Conservation (phyloP, 352 stramenopile species). For the Pythium dissotocum region DNA sequence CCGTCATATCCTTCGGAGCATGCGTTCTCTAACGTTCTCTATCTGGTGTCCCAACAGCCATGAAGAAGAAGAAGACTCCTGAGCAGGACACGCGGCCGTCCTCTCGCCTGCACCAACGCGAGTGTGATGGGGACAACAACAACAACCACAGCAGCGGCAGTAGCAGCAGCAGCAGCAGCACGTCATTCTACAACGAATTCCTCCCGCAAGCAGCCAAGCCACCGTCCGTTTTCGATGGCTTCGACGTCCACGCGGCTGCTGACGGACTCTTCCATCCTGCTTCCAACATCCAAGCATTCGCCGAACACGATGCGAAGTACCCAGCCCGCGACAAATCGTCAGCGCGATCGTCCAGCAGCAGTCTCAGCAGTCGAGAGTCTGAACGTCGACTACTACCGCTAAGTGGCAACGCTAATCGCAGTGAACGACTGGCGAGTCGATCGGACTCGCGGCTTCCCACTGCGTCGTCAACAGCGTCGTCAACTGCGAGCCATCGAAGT, state of each 20-base stretch:
- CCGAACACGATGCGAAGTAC: slow-evolving; percentile 78
- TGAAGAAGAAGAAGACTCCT: slow-evolving; percentile 26
- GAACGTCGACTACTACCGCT: slow-evolving; percentile 18
- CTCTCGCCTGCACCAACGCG: slow-evolving; percentile 29
- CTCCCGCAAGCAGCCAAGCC: slow-evolving; percentile 23
- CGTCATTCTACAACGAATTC: slow-evolving; percentile 36
- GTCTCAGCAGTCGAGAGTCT: neutral
- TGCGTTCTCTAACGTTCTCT: neutral
- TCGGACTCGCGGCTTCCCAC: slow-evolving; percentile 33
- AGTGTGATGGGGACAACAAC: slow-evolving; percentile 21
- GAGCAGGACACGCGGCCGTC: slow-evolving; percentile 19
- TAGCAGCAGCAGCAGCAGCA: slow-evolving; percentile 3
- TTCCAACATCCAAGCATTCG: slow-evolving; percentile 74
- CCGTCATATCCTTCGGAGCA: neutral
- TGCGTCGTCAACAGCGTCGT: slow-evolving; percentile 20
- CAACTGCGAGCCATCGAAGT: slow-evolving; percentile 12
- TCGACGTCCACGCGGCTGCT: slow-evolving; percentile 58
- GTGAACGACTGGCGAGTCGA: slow-evolving; percentile 30
- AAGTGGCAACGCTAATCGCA: slow-evolving; percentile 30
- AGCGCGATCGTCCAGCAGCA: neutral
- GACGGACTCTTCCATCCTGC: slow-evolving; percentile 79
- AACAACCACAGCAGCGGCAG: slow-evolving; percentile 8
- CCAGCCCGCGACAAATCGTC: slow-evolving; percentile 8
- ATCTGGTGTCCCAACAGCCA: neutral
- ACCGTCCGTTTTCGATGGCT: slow-evolving; percentile 53